Percentiles rank a stretch among this genome's conserved stretches.
Conservation (phyloP, 805 yeast species). For the Candida maesae region DNA sequence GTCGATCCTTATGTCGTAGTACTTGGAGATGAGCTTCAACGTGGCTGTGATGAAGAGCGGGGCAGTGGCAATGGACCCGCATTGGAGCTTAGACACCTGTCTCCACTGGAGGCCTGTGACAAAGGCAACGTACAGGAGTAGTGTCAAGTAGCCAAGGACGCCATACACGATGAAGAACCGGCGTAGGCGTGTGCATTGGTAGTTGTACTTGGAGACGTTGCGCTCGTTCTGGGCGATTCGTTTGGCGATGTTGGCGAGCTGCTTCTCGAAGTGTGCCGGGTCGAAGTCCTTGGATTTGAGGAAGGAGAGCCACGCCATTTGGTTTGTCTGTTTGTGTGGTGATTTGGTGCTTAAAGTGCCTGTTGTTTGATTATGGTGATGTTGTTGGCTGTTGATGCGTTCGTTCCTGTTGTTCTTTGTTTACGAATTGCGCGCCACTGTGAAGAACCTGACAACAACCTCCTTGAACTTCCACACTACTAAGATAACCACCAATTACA, state of each 20-base stretch:
- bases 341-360: too few species aligned
- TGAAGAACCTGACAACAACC: too few species aligned
- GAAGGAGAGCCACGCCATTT: conserved; percentile 25
- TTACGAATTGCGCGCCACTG: neutral
- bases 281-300: conserved; percentile 34
- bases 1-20: conserved; percentile 9
- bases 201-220: conserved; percentile 19
- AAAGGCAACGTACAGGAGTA: neutral
- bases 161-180: conserved; percentile 14
- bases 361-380: too few species aligned
- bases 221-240: conserved; percentile 32
- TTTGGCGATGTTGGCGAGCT: conserved; percentile 35
- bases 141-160: conserved; percentile 5
- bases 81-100: neutral
- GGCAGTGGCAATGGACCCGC: conserved; percentile 6
- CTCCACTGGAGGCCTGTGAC: conserved; percentile 1
- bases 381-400: too few species aligned
- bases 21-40: conserved; percentile 1
- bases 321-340: too few species aligned
- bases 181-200: conserved; percentile 5
- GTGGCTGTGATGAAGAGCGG: neutral
- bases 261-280: conserved; percentile 41
- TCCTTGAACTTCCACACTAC: too few species aligned
- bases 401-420: too few species aligned
- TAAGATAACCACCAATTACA: too few species aligned